phyloP scores from a whole-genome alignment of 2,329 filamentous ascomycete species.

The Scopulariopsis brevicaulis region DNA sequence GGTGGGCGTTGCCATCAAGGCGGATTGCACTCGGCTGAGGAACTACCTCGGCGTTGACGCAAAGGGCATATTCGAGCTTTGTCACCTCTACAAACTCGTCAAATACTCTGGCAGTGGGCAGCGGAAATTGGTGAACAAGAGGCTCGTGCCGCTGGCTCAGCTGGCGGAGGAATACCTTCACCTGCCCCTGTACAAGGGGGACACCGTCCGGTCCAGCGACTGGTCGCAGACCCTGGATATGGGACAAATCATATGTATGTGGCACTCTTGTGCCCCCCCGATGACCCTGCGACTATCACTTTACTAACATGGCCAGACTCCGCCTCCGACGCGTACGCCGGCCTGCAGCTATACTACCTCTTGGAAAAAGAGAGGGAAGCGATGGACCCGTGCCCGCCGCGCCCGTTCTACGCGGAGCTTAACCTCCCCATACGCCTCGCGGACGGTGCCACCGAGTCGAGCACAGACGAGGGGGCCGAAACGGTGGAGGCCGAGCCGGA shows the following conservation, averaged over 20 bases:
- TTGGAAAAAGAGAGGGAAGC: slow-evolving; percentile 57
- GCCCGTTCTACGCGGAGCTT: slow-evolving; percentile 57
- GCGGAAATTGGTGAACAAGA: slow-evolving; percentile 51
- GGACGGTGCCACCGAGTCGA: slow-evolving; percentile 22
- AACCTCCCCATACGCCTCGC: slow-evolving; percentile 49
- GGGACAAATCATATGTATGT: slow-evolving; percentile 60
- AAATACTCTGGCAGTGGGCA: slow-evolving; percentile 43
- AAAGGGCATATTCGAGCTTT: slow-evolving; percentile 66
- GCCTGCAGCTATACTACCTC: slow-evolving; percentile 58
- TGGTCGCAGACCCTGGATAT: slow-evolving; percentile 56
- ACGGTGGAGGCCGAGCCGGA: slow-evolving; percentile 15
- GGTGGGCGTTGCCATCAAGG: slow-evolving; percentile 64
- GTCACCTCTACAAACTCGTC: slow-evolving; percentile 69
- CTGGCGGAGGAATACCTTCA: slow-evolving; percentile 63
- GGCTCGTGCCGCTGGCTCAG: slow-evolving; percentile 50
- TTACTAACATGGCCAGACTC: slow-evolving; percentile 40
- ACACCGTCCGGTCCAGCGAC: slow-evolving; percentile 57
- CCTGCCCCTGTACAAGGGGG: slow-evolving; percentile 65
- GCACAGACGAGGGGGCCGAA: slow-evolving; percentile 14
- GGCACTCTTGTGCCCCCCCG: background rate
- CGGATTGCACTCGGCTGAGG: slow-evolving; percentile 56
- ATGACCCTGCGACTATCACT: background rate
- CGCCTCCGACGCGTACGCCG: slow-evolving; percentile 75
- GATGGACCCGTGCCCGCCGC: slow-evolving; percentile 59
- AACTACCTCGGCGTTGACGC: slow-evolving; percentile 55